A percentile compares a stretch with the other conserved stretches of the same genome.
phyloP scores from a whole-genome alignment of 352 stramenopile species.

The Pythium phragmiticola region DNA sequence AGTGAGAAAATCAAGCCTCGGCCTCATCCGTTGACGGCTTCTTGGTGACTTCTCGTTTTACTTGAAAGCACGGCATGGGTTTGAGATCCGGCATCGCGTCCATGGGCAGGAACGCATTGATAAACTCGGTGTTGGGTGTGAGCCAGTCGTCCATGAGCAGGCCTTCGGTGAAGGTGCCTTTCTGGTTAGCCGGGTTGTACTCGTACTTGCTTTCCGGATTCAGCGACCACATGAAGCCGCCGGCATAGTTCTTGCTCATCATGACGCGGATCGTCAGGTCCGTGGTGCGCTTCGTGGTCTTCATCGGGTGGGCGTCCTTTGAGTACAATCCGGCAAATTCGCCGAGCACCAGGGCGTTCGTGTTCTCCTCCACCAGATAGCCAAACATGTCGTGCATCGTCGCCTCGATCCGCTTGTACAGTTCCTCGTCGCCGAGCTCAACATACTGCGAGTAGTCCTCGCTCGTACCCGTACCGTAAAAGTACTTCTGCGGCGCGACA shows the following conservation, averaged over 20 bases:
- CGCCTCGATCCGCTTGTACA: conserved; percentile 39
- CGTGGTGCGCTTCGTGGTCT: conserved; percentile 58
- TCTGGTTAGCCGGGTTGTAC: conserved; percentile 47
- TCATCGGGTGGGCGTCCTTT: conserved; percentile 46
- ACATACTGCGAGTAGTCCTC: conserved; percentile 33
- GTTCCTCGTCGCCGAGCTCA: conserved; percentile 47
- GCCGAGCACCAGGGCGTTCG: conserved; percentile 55
- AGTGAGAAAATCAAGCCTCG: not conserved
- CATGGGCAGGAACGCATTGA: conserved; percentile 67
- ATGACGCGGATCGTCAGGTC: conserved; percentile 66
- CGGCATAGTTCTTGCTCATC: conserved; percentile 39
- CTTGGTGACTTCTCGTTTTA: conserved; percentile 12
- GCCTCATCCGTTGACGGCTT: conserved; percentile 1
- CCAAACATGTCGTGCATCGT: conserved; percentile 77
- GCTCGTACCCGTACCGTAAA: conserved; percentile 44
- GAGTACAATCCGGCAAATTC: conserved; percentile 71
- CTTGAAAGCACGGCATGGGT: conserved; percentile 62
- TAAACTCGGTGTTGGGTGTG: conserved; percentile 64
- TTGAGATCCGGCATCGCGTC: conserved; percentile 60
- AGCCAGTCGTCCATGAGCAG: conserved; percentile 79
- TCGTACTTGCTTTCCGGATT: conserved; percentile 71
- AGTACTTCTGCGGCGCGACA: conserved; percentile 62
- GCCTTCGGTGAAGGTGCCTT: conserved; percentile 66
- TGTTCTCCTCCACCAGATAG: conserved; percentile 44
- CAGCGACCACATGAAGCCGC: conserved; percentile 72